Evolutionary conservation across 805 yeast species (phyloP).

Genomic region (Candida peoriensis): DNA sequence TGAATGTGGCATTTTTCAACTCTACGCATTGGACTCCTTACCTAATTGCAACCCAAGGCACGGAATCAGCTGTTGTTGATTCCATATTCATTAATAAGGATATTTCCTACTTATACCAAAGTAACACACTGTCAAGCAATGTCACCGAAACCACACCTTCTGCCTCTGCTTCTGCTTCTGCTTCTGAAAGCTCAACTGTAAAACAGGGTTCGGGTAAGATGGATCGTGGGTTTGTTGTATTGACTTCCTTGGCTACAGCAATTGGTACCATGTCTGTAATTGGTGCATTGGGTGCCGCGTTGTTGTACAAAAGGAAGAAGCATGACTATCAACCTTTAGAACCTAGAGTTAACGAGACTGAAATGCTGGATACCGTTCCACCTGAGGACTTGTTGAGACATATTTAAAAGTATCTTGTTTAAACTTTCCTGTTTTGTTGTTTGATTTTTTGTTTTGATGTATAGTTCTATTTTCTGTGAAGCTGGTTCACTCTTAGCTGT

Average conservation of each 20-base stretch:
- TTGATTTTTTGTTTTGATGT: slow-evolving; percentile 3
- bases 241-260: slow-evolving; percentile 65
- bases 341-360: slow-evolving; percentile 55
- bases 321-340: slow-evolving; percentile 41
- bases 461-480: no score
- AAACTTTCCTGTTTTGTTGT: slow-evolving; percentile 1
- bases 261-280: slow-evolving; percentile 40
- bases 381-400: slow-evolving; percentile 47
- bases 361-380: slow-evolving; percentile 58
- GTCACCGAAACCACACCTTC: slow-evolving; percentile 17
- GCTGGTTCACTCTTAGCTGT: no score
- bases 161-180: slow-evolving; percentile 12
- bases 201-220: slow-evolving; percentile 20
- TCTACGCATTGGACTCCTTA: slow-evolving; percentile 68
- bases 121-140: slow-evolving; percentile 23
- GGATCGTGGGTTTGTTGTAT: slow-evolving; percentile 58
- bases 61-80: slow-evolving; percentile 19
- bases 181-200: slow-evolving; percentile 13
- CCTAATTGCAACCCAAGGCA: slow-evolving; percentile 35
- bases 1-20: slow-evolving; percentile 59
- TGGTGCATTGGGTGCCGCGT: slow-evolving; percentile 36
- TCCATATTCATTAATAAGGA: slow-evolving; percentile 35
- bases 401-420: slow-evolving; percentile 5
- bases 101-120: slow-evolving; percentile 26
- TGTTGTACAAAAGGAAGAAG: slow-evolving; percentile 31